A percentile compares a stretch with the other conserved stretches of the same genome.
Evolutionary conservation across 805 yeast species (phyloP).

Genomic region (Saccharomycopsis schoenii): DNA sequence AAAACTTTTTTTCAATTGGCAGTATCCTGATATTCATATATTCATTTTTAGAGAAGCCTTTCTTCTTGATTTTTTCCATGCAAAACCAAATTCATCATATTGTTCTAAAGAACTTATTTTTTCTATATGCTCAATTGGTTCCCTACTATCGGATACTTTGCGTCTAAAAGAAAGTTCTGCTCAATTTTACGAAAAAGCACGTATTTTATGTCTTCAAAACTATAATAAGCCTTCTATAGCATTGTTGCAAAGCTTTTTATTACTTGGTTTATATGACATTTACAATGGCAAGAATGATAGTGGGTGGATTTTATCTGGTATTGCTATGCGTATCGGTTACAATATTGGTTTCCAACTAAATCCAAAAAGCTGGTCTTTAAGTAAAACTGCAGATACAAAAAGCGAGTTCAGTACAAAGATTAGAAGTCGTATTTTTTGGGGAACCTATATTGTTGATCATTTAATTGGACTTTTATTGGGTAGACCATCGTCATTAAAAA

Average conservation of each 20-base stretch:
- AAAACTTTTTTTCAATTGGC: conserved; percentile 41
- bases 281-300: conserved; percentile 48
- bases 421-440: conserved; percentile 57
- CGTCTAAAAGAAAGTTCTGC: conserved; percentile 32
- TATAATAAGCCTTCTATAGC: conserved; percentile 40
- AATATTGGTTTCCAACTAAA: conserved; percentile 55
- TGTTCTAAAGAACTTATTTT: conserved; percentile 46
- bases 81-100: conserved; percentile 39
- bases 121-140: conserved; percentile 51
- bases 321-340: conserved; percentile 55
- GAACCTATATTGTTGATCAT: conserved; percentile 55
- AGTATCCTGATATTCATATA: conserved; percentile 53
- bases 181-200: conserved; percentile 38
- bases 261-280: conserved; percentile 51
- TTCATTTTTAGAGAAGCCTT: conserved; percentile 58
- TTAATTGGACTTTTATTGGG: conserved; percentile 51
- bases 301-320: conserved; percentile 56
- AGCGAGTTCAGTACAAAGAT: conserved; percentile 25
- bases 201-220: conserved; percentile 31
- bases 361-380: conserved; percentile 48
- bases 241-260: conserved; percentile 46
- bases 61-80: conserved; percentile 49
- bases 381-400: conserved; percentile 27
- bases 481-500: conserved; percentile 44
- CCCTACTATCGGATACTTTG: conserved; percentile 38